Evolutionary conservation across 2,329 filamentous ascomycete species (phyloP).

Genomic region (Talaromyces rugulosus): DNA sequence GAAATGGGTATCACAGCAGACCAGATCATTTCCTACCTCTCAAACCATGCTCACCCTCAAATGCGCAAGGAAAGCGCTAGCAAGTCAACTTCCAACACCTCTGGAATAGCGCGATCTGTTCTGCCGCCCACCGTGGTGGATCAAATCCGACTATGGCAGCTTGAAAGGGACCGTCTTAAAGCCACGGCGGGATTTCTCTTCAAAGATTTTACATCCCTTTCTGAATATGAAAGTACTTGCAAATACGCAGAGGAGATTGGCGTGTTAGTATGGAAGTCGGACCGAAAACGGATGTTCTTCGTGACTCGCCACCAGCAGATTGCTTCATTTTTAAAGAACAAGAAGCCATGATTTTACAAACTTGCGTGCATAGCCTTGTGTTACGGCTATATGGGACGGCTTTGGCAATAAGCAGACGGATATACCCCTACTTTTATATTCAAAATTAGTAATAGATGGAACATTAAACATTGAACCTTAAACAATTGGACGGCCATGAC

Average conservation of each 20-base stretch:
- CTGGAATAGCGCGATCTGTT: slow-evolving; percentile 53
- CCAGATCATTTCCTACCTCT: slow-evolving; percentile 91
- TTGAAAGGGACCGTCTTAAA: slow-evolving; percentile 92
- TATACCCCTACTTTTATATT: neutral
- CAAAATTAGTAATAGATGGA: neutral
- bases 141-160: slow-evolving; percentile 95
- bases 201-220: slow-evolving; percentile 74
- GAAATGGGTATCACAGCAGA: slow-evolving; percentile 87
- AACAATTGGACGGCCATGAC: neutral
- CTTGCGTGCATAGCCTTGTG: neutral
- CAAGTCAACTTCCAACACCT: slow-evolving; percentile 35
- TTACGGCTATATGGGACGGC: neutral
- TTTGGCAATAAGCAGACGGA: neutral
- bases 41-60: slow-evolving; percentile 89
- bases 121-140: slow-evolving; percentile 94
- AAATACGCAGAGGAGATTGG: slow-evolving; percentile 81
- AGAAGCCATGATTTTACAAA: slow-evolving; percentile 18
- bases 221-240: slow-evolving; percentile 52
- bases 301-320: slow-evolving; percentile 89
- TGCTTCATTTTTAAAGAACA: slow-evolving; percentile 68
- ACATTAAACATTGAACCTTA: neutral
- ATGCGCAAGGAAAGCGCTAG: slow-evolving; percentile 62
- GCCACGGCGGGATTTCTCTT: slow-evolving; percentile 80
- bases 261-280: slow-evolving; percentile 81
- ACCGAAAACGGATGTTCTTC: slow-evolving; percentile 79